phyloP scores from a whole-genome alignment of 108 stramenopile species.

The Pseudonitzschia pungens region DNA sequence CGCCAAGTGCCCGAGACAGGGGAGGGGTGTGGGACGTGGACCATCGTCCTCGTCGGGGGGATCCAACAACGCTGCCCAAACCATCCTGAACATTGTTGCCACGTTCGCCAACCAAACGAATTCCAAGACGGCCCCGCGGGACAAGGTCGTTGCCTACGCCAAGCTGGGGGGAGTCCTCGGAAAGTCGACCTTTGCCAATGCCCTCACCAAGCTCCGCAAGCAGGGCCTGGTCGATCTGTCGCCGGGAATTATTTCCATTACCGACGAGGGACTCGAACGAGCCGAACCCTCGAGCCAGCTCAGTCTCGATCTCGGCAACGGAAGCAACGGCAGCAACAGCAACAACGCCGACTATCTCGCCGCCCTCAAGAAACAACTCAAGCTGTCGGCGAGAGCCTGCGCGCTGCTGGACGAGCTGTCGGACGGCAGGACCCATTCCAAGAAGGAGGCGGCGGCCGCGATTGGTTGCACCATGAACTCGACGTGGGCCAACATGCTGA shows the following conservation, averaged over 20 bases:
- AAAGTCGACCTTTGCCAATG: constrained; percentile 6
- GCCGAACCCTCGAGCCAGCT: too few relatives aligned
- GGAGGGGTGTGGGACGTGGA: background rate
- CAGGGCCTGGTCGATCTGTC: background rate
- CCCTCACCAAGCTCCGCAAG: constrained; percentile 2
- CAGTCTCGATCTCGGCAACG: too few relatives aligned
- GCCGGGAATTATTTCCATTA: background rate
- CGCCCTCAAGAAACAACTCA: background rate
- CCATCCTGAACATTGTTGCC: background rate
- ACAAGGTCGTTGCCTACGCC: background rate
- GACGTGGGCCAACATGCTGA: constrained; percentile 15
- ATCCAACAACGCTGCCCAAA: background rate
- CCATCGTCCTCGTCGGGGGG: background rate
- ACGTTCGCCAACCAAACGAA: background rate
- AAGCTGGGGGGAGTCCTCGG: background rate
- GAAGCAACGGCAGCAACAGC: background rate
- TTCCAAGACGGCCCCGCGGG: background rate
- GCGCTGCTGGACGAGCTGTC: constrained; percentile 1
- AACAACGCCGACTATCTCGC: constrained; percentile 1
- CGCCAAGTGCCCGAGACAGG: background rate
- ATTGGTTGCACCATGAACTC: constrained; percentile 13
- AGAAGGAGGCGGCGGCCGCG: constrained; percentile 4
- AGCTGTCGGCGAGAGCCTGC: background rate
- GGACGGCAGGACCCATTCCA: constrained; percentile 7
- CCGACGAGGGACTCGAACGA: background rate